These are phyloP conservation scores for Zizania latifolia DNA, from an alignment of 176 grass and related monocot species.

Conservation along the genomic window DNA sequence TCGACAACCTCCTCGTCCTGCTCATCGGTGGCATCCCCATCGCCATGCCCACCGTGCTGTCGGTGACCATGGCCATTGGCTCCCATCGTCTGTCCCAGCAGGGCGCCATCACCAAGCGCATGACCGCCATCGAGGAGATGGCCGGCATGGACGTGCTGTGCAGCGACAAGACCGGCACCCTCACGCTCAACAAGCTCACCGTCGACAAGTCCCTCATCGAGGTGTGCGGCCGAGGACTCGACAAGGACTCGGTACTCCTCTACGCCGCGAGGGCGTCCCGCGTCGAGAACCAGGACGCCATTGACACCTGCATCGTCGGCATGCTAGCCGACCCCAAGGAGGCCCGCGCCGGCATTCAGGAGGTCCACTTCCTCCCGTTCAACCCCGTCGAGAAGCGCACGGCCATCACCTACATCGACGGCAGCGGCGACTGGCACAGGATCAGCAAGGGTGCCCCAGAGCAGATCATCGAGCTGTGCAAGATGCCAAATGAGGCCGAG, in stretches of 20 bases:
- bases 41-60: slow-evolving; percentile 93
- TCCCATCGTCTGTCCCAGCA: slow-evolving; percentile 87
- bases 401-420: slow-evolving; percentile 88
- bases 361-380: slow-evolving; percentile 93
- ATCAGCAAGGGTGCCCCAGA: slow-evolving; percentile 91
- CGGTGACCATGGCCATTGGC: slow-evolving; percentile 95
- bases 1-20: slow-evolving; percentile 89
- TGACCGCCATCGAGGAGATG: slow-evolving; percentile 99
- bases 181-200: slow-evolving; percentile 93
- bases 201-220: slow-evolving; percentile 84
- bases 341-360: slow-evolving; percentile 68
- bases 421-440: slow-evolving; percentile 69
- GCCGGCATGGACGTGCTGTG: slow-evolving; percentile 96
- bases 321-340: slow-evolving; percentile 92
- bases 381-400: slow-evolving; percentile 93
- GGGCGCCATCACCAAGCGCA: slow-evolving; percentile 95
- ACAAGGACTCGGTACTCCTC: slow-evolving; percentile 79
- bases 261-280: slow-evolving; percentile 76
- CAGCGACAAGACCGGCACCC: slow-evolving; percentile 93
- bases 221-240: slow-evolving; percentile 49
- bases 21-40: slow-evolving; percentile 95
- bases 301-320: slow-evolving; percentile 75
- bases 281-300: slow-evolving; percentile 94
- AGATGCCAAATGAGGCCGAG: slow-evolving; percentile 56
- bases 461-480: slow-evolving; percentile 91